Conservation (phyloP, 805 yeast genomes). For the Candida vartiovaarae region DNA sequence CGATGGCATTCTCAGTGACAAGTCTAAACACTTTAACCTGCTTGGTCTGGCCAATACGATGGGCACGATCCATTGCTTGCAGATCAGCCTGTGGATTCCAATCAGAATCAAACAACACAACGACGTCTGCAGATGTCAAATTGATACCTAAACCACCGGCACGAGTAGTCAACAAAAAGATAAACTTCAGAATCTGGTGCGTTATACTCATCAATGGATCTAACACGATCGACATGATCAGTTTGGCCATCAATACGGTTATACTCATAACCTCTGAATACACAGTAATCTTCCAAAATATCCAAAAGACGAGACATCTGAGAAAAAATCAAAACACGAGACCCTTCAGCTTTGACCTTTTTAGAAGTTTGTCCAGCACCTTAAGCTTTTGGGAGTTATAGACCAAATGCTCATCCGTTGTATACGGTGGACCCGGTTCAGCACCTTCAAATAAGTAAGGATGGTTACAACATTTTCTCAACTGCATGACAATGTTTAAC, state of each 20-base stretch:
- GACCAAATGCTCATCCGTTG: slow-evolving; percentile 78
- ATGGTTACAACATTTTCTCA: slow-evolving; percentile 80
- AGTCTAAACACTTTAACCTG: slow-evolving; percentile 76
- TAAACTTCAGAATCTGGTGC: slow-evolving; percentile 66
- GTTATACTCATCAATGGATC: slow-evolving; percentile 73
- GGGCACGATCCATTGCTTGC: slow-evolving; percentile 88
- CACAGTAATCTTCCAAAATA: slow-evolving; percentile 73
- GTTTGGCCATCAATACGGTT: slow-evolving; percentile 83
- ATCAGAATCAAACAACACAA: slow-evolving; percentile 69
- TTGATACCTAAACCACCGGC: slow-evolving; percentile 90
- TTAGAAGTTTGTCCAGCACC: slow-evolving; percentile 60
- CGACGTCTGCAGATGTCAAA: slow-evolving; percentile 74
- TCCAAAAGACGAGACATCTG: slow-evolving; percentile 82
- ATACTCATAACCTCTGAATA: slow-evolving; percentile 59
- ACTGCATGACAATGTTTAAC: slow-evolving; percentile 76
- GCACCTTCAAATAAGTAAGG: slow-evolving; percentile 84
- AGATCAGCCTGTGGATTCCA: slow-evolving; percentile 90
- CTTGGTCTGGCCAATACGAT: slow-evolving; percentile 80
- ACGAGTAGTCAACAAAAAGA: slow-evolving; percentile 74
- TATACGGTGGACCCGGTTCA: slow-evolving; percentile 84
- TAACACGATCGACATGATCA: slow-evolving; percentile 68
- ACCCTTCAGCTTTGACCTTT: slow-evolving; percentile 61
- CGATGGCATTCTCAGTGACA: slow-evolving; percentile 76
- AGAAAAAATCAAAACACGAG: slow-evolving; percentile 71
- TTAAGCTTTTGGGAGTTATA: slow-evolving; percentile 67